These are phyloP conservation scores for Chaetomiaceae sp. DNA, from an alignment of 2,329 filamentous ascomycete genomes.

Conservation along the genomic window DNA sequence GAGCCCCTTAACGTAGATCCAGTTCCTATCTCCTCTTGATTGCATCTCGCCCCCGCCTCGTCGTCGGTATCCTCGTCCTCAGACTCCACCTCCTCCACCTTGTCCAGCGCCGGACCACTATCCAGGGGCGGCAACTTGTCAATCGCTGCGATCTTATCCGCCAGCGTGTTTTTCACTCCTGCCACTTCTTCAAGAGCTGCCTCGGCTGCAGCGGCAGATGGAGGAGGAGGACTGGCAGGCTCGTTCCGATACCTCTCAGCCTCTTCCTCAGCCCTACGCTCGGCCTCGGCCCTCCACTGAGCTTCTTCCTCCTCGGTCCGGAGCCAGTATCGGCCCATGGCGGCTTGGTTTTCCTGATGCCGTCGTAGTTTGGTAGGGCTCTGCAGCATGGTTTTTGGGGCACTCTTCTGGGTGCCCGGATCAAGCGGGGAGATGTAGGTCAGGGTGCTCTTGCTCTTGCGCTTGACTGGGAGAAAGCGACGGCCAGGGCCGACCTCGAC, in stretches of 20 bases:
- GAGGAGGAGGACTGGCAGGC: slow-evolving; percentile 18
- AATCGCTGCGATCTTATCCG: slow-evolving; percentile 7
- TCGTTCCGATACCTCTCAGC: slow-evolving; percentile 26
- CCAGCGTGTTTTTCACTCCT: background rate
- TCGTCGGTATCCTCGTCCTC: slow-evolving; percentile 16
- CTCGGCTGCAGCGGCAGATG: background rate
- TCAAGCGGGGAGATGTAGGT: slow-evolving; percentile 27
- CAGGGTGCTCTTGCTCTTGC: slow-evolving; percentile 28
- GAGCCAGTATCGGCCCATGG: slow-evolving; percentile 29
- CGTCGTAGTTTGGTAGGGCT: slow-evolving; percentile 26
- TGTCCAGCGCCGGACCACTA: slow-evolving; percentile 7
- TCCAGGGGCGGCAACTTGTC: slow-evolving; percentile 14
- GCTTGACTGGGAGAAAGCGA: slow-evolving; percentile 26
- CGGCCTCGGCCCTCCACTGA: slow-evolving; percentile 24
- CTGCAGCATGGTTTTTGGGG: slow-evolving; percentile 20
- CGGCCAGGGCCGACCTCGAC: slow-evolving; percentile 27
- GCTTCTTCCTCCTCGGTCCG: slow-evolving; percentile 29
- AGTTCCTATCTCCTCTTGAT: background rate
- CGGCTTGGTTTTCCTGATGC: slow-evolving; percentile 28
- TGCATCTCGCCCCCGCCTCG: slow-evolving; percentile 14
- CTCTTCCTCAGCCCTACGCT: slow-evolving; percentile 24
- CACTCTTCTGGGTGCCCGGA: slow-evolving; percentile 20
- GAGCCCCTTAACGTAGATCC: background rate
- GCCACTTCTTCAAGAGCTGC: background rate
- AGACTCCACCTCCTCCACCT: slow-evolving; percentile 14